Evolutionary conservation across 129 eudicot genomes (phyloP), one percentile per base, ranked within the genome.

Genomic region (Cynara cardunculus): DNA sequence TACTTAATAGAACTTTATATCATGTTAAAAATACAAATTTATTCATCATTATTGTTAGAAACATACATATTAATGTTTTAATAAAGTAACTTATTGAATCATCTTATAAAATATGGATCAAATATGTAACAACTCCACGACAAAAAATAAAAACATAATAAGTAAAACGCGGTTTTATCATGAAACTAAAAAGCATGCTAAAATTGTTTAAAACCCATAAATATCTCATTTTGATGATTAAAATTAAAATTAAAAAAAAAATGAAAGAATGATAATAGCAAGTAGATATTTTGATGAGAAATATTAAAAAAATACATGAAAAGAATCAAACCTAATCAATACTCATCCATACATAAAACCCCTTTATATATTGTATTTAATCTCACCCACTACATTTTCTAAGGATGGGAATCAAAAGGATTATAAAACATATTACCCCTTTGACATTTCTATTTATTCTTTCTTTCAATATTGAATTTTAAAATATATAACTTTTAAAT

Each of bases 341-440:
- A 83, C 74, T 77, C 78, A 39, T 71, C 86, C 86, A 83, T 77
- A 62, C 78, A 69, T 78, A 11, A 77, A 62, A 22, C 77, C 27
- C 19, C 78, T 71, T 83, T 77, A 71, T 24, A 61, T 59, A 71
- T 71, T 79, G 72, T 77, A 71, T 70, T 77, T 62, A 77, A 71
- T 77, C 79, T 77, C 82, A 83, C 56, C 86, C 86, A 83, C 86
- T 77, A 83, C 78, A 83, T 39, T 83, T 68, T 83, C 41, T 77
- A 72, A 77, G 86, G 86, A 39, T 22, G 41, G 24, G 25, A 83
- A 70, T 37, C 59, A 62, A 69, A 0, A 12, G 14, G 11, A 64
- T 3, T 11, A 64, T 56, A n/a, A 56, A 56, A 56, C 24, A 56
- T 22, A 64, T 64, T n/a, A n/a, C n/a, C n/a, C n/a, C n/a, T 64